Base-by-base conservation (phyloP, 108 stramenopile species). In the Asterionellopsis glacialis region DNA sequence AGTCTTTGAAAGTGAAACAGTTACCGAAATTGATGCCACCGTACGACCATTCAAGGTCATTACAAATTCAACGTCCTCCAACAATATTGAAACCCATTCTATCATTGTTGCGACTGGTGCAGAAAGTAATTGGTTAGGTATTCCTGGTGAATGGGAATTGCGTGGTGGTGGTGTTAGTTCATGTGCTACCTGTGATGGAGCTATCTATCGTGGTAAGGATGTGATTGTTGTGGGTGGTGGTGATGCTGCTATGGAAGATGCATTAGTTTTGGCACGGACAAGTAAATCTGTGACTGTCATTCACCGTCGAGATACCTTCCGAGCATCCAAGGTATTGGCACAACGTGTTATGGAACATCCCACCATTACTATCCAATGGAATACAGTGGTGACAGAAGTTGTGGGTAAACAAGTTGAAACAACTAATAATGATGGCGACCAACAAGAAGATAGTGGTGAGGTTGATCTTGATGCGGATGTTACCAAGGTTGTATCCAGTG, bases 131-230 rank as follows among this genome's bases (percentile, higher is more conserved):
- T 98, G 97, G 97, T 74, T 98, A 41, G 78, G 78, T 18, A 75
- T 95, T 5, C 72, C 75, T 18, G 91, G 91, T 15, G 97, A 98
- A 67, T 93, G 80, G 28, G 82, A 89, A 57, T 52, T 90, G 79
- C 74, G 88, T 49, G 91, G 95, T 23, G 95, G 91, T 56, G 93
- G 97, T 25, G 95, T 98, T 23, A 80, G 81, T 55, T 84, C 88
- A 2, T 98, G 97, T 72, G 97, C 97, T 38, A 95, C 93, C n/a
- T 98, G 97, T 56, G 97, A 98, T 67, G 97, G 97, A 25, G 89
- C 87, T 52, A 70, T 94, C 55, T 97, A 78, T 73, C 45, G 75
- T 21, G 79, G 80, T 19, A 70, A 81, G 41, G 72, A 92, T 64
- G 97, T 97, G 4, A 57, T 95, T 27, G 95, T 98, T 4, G 92